Conservation (phyloP, 2,329 filamentous ascomycete species). For the Curvularia lunata region DNA sequence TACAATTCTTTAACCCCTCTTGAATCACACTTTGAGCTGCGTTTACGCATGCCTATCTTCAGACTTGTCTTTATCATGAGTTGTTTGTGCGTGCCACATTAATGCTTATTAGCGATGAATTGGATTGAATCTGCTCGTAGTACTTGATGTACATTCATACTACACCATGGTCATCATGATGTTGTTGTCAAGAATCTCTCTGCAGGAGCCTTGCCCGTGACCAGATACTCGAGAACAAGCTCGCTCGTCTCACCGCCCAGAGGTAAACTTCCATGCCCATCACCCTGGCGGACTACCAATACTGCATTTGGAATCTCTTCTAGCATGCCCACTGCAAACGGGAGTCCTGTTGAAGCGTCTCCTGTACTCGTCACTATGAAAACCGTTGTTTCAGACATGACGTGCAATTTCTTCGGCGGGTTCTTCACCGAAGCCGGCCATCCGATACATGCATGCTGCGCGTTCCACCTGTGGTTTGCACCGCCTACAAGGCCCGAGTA, state of each 20-base stretch:
- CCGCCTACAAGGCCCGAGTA: constrained; percentile 48
- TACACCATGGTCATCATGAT: neutral
- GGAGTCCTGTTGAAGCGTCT: constrained; percentile 52
- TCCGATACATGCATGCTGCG: constrained; percentile 50
- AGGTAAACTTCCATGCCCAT: constrained; percentile 51
- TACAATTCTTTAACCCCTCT: constrained; percentile 5
- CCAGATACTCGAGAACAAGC: constrained; percentile 44
- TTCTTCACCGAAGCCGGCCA: constrained; percentile 51
- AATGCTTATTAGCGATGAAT: neutral
- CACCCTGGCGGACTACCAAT: constrained; percentile 51
- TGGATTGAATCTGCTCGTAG: neutral
- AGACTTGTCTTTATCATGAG: neutral
- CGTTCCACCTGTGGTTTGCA: constrained; percentile 44
- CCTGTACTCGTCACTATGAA: constrained; percentile 50
- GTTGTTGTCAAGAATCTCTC: constrained; percentile 3
- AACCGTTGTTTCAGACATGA: constrained; percentile 38
- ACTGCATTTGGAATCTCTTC: constrained; percentile 42
- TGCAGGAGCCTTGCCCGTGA: constrained; percentile 28
- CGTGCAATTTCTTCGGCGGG: constrained; percentile 39
- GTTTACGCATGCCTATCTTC: neutral
- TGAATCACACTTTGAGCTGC: constrained; percentile 6
- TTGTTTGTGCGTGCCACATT: neutral
- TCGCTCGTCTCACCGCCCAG: constrained; percentile 41
- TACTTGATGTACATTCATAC: neutral
- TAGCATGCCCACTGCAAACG: constrained; percentile 32